Conservation (phyloP, 78 protist genomes). For the Protostelium mycophagum region DNA sequence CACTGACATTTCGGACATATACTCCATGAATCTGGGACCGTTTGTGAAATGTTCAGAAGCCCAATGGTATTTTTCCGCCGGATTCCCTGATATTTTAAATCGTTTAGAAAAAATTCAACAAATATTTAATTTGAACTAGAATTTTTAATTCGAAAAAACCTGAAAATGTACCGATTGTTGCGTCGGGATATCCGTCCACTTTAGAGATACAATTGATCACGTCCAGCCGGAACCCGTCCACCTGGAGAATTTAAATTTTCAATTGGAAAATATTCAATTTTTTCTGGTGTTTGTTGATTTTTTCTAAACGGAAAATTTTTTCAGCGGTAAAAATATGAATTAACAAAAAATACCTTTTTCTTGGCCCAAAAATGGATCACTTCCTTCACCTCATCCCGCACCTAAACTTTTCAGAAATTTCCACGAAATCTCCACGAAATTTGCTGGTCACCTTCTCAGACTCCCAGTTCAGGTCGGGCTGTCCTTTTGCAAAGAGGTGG, state of each 20-base stretch:
- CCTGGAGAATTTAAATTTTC: neutral
- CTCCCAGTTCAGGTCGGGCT: conserved; percentile 79
- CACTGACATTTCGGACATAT: neutral
- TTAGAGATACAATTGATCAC: neutral
- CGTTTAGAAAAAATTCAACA: too few species aligned
- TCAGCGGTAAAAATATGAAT: neutral
- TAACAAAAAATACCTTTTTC: neutral
- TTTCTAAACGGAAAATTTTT: too few species aligned
- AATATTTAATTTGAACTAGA: too few species aligned
- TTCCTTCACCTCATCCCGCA: neutral
- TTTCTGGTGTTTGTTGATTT: too few species aligned
- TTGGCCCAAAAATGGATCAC: neutral
- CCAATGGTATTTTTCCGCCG: neutral
- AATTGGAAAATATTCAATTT: too few species aligned
- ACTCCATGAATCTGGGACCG: neutral
- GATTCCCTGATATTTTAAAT: neutral
- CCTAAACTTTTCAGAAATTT: too few species aligned
- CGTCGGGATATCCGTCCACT: neutral
- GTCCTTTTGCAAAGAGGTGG: conserved; percentile 73
- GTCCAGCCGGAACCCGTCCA: neutral
- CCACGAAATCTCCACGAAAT: too few species aligned
- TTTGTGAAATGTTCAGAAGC: neutral
- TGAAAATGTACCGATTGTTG: neutral
- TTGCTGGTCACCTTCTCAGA: conserved; percentile 35
- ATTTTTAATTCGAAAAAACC: too few species aligned